These are phyloP conservation scores for Pythium coloratum DNA, from an alignment of 352 stramenopile species.

Conservation along the genomic window DNA sequence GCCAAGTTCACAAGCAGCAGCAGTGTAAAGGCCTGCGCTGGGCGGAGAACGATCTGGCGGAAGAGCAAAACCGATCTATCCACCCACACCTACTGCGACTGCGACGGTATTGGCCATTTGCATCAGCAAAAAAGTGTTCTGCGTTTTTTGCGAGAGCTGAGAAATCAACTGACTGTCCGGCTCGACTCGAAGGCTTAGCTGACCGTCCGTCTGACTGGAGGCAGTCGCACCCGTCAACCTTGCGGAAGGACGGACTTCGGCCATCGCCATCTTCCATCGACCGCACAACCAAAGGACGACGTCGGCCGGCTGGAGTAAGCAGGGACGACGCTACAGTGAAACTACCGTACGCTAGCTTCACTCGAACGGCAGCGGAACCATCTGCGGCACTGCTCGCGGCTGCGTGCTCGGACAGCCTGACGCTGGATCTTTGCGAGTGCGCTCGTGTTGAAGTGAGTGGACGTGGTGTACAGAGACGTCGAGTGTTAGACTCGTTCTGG, in stretches of 20 bases:
- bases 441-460: conserved; percentile 18
- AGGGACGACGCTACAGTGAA: not conserved
- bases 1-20: not conserved
- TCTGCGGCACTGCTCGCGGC: conserved; percentile 16
- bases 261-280: not conserved
- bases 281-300: not conserved
- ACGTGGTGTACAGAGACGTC: too few species aligned
- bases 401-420: conserved; percentile 1
- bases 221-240: not conserved
- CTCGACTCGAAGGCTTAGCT: not conserved
- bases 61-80: not conserved
- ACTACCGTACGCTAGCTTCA: not conserved
- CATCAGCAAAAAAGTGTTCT: conserved; percentile 1
- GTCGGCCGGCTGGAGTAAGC: not conserved
- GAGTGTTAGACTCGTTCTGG: not conserved
- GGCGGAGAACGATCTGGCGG: conserved; percentile 1
- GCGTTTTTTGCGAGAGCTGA: not conserved
- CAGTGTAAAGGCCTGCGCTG: not conserved
- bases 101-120: conserved; percentile 5
- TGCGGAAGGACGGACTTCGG: not conserved
- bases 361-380: conserved; percentile 2
- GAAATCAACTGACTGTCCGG: conserved; percentile 4
- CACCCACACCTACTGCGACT: not conserved
- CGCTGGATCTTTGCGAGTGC: not conserved
- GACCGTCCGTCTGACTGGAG: not conserved